These are phyloP conservation scores for Haplosporangium sp. DNA, from an alignment of 371 early-diverging fungal genomes.

Conservation along the genomic window DNA sequence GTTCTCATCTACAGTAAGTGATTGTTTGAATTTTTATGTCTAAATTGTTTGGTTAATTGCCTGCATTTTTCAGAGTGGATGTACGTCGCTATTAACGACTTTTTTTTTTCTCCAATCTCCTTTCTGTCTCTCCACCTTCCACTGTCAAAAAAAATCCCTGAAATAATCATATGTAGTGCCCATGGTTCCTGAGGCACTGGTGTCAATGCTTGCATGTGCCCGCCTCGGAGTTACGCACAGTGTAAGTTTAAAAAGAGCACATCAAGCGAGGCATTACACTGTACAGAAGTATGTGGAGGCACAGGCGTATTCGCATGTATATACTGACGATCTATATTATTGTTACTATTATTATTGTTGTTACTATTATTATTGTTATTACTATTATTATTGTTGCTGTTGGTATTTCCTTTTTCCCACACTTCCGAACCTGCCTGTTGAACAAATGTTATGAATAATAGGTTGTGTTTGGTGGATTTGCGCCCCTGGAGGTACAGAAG, in stretches of 20 bases:
- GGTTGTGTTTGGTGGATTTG: slow-evolving; percentile 80
- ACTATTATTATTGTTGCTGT: background rate
- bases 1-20: slow-evolving; percentile 83
- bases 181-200: slow-evolving; percentile 89
- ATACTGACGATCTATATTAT: background rate
- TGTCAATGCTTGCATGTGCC: slow-evolving; percentile 92
- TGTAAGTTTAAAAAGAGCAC: slow-evolving; percentile 59
- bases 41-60: background rate
- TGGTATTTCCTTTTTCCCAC: background rate
- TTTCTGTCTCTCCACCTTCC: background rate
- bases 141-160: background rate
- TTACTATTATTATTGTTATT: background rate
- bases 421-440: too few species aligned
- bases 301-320: too few species aligned
- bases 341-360: background rate
- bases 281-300: too few species aligned
- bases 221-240: slow-evolving; percentile 90
- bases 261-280: background rate
- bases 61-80: background rate
- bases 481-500: slow-evolving; percentile 82
- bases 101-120: background rate
- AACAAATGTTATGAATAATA: background rate
- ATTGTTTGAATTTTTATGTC: too few species aligned
- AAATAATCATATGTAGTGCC: slow-evolving; percentile 63
- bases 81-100: background rate